A percentile compares a stretch with the other conserved stretches of the same genome.
These are phyloP conservation scores for Fusarium xyrophilum DNA, from an alignment of 2,329 filamentous ascomycete genomes.

Conservation along the genomic window DNA sequence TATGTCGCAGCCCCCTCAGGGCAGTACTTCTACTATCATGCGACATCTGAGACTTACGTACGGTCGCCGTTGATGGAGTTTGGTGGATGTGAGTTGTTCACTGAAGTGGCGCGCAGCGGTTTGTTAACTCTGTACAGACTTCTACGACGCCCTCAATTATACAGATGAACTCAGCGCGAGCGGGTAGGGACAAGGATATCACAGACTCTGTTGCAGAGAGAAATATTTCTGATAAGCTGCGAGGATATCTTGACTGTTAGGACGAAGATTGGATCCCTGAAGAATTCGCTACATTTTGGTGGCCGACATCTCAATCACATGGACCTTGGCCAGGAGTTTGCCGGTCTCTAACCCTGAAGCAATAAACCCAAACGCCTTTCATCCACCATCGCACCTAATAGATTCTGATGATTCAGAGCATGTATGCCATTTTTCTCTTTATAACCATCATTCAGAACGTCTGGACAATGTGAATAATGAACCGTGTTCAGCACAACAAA, in stretches of 20 bases:
- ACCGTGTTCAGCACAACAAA: not conserved
- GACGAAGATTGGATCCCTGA: no score
- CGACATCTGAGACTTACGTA: not conserved
- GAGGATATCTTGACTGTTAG: no score
- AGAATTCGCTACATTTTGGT: not conserved
- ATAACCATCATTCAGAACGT: not conserved
- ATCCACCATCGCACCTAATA: fast-evolving
- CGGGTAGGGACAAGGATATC: fast-evolving
- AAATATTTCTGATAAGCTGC: fast-evolving
- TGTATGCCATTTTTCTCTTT: not conserved
- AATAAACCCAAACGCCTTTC: fast-evolving
- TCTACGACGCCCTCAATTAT: fast-evolving
- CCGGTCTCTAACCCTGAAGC: not conserved
- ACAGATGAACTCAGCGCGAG: fast-evolving
- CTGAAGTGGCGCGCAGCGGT: fast-evolving
- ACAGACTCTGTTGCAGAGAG: fast-evolving
- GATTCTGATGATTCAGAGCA: fast-evolving
- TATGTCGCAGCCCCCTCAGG: not conserved
- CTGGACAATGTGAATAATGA: fast-evolving
- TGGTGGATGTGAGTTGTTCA: not conserved
- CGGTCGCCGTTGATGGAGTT: not conserved
- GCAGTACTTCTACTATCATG: not conserved
- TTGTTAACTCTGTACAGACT: not conserved
- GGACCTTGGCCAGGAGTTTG: not conserved
- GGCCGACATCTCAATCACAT: not conserved